Conservation (phyloP, 768 basidiomycete genomes). For the Collybia nuda region DNA sequence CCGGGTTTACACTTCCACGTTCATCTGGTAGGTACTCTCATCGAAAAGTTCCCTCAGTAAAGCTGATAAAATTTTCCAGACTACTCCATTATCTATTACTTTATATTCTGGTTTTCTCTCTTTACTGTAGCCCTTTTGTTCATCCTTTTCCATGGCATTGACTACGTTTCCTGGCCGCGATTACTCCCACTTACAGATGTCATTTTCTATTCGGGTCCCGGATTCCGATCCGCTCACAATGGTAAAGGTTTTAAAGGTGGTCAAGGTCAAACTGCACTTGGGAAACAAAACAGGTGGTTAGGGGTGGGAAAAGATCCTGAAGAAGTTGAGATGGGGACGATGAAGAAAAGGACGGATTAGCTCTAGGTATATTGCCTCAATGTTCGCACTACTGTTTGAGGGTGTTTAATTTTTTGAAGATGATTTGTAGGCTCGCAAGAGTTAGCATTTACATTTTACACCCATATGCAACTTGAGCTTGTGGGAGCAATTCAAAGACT, state of each 20-base stretch:
- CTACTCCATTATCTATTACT: conserved; percentile 83
- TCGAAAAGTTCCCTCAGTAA: too few relatives aligned
- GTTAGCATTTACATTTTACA: too few relatives aligned
- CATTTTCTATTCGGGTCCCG: conserved; percentile 88
- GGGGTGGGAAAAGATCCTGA: conserved; percentile 45
- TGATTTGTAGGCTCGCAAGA: neutral
- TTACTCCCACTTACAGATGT: conserved; percentile 81
- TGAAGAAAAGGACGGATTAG: conserved; percentile 77
- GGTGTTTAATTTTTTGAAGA: neutral
- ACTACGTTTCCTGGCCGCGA: conserved; percentile 94
- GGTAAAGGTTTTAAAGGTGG: conserved; percentile 63
- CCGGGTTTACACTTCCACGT: conserved; percentile 83
- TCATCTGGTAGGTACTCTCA: conserved; percentile 61
- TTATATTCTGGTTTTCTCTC: conserved; percentile 75
- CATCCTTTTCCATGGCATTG: conserved; percentile 84
- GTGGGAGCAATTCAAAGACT: too few relatives aligned
- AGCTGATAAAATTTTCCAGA: conserved; percentile 41
- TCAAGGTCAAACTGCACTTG: conserved; percentile 22
- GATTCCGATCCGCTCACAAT: conserved; percentile 72
- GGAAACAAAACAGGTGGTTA: conserved; percentile 38
- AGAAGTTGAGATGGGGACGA: conserved; percentile 76
- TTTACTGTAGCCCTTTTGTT: conserved; percentile 62
- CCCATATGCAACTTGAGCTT: too few relatives aligned
- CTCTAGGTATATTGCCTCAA: neutral
- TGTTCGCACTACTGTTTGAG: neutral